Conservation (phyloP, 208 protist species). For the Balamuthia mandrillaris region DNA sequence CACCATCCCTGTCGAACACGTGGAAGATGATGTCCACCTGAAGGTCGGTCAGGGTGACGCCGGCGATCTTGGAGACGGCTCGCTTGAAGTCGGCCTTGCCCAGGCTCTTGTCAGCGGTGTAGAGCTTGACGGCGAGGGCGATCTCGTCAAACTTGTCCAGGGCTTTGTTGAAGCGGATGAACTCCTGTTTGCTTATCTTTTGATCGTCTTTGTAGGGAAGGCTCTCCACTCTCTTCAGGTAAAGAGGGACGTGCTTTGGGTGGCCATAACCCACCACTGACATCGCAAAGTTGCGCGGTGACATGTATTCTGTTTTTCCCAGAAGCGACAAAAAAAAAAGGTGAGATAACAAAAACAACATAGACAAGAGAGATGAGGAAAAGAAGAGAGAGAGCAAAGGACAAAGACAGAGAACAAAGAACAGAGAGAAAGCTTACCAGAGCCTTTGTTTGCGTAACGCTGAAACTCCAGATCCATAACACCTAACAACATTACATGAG, state of each 20-base stretch:
- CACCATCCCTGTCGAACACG: slow-evolving; percentile 1
- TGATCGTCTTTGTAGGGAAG: slow-evolving; percentile 4
- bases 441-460: neutral
- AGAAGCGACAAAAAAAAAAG: too few relatives aligned
- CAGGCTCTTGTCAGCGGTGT: neutral
- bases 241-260: neutral
- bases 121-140: slow-evolving; percentile 17
- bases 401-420: neutral
- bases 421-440: neutral
- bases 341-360: too few relatives aligned
- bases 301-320: neutral
- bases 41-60: neutral
- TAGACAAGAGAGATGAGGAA: too few relatives aligned
- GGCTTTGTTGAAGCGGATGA: neutral
- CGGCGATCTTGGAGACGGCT: neutral
- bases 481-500: too few relatives aligned
- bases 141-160: slow-evolving; percentile 2
- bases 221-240: neutral
- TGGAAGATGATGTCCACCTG: slow-evolving; percentile 10
- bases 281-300: neutral
- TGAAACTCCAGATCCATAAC: neutral
- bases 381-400: neutral
- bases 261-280: neutral
- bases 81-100: neutral
- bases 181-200: neutral